Percentiles rank a stretch among this genome's conserved stretches.
These are phyloP conservation scores for Euphorbia peplus DNA, from an alignment of 345 rosid species.

Conservation along the genomic window DNA sequence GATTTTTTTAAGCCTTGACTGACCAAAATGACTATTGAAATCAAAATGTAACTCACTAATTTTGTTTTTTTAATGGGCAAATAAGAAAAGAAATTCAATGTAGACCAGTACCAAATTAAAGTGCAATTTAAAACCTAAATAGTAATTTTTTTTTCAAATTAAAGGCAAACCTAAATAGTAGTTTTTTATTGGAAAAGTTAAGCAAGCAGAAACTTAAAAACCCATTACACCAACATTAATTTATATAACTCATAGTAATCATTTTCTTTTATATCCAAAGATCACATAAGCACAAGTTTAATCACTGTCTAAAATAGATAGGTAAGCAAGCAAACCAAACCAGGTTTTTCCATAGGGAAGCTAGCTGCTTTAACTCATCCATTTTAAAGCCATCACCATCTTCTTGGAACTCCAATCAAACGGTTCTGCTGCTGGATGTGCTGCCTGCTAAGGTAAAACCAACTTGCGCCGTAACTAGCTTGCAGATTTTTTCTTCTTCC, in stretches of 20 bases:
- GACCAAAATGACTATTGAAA: no score
- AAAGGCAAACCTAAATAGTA: no score
- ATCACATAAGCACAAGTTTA: slow-evolving; percentile 17
- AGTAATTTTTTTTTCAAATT: not conserved
- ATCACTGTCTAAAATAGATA: slow-evolving; percentile 23
- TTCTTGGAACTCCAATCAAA: slow-evolving; percentile 40
- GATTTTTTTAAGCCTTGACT: no score
- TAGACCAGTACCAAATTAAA: no score
- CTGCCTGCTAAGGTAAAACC: slow-evolving; percentile 30
- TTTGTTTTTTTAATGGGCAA: no score
- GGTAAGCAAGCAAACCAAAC: slow-evolving; percentile 31
- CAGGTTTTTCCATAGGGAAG: slow-evolving; percentile 29
- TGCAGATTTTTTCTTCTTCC: slow-evolving; percentile 42
- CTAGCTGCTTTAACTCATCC: slow-evolving; percentile 36
- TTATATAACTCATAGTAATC: not conserved
- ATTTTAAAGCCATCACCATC: slow-evolving; percentile 37
- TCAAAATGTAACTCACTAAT: no score
- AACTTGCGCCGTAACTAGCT: slow-evolving; percentile 36
- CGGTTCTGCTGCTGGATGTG: slow-evolving; percentile 37
- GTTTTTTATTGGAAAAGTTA: not conserved
- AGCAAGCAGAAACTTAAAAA: slow-evolving; percentile 14
- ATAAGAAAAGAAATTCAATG: no score
- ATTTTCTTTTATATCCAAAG: not conserved
- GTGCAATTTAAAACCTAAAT: no score
- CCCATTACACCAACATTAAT: slow-evolving; percentile 19